A percentile compares a stretch with the other conserved stretches of the same genome.
These are phyloP conservation scores for Fermentozyma sake DNA, from an alignment of 1,139 yeast genomes.

Conservation along the genomic window DNA sequence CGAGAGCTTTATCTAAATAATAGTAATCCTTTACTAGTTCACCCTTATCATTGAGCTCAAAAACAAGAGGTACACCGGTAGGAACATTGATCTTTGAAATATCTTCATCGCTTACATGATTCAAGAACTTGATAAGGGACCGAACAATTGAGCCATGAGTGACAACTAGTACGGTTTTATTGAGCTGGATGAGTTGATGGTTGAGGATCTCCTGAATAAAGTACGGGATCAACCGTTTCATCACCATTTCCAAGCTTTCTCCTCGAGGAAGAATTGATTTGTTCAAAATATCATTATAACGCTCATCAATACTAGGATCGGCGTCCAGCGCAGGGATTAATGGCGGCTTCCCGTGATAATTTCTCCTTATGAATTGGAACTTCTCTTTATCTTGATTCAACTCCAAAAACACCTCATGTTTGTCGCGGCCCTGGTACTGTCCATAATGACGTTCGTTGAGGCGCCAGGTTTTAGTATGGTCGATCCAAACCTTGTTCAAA, in stretches of 20 bases:
- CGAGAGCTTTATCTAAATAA: slow-evolving; percentile 69
- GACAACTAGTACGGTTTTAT: slow-evolving; percentile 53
- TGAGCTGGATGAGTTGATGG: slow-evolving; percentile 27
- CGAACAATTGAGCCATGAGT: slow-evolving; percentile 79
- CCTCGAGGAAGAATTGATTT: slow-evolving; percentile 49
- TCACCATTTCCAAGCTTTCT: slow-evolving; percentile 67
- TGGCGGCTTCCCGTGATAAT: slow-evolving; percentile 69
- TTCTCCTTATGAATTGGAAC: slow-evolving; percentile 65
- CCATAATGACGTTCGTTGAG: slow-evolving; percentile 81
- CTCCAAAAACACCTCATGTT: slow-evolving; percentile 46
- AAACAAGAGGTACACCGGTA: slow-evolving; percentile 68
- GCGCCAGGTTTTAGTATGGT: slow-evolving; percentile 58
- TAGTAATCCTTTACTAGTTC: slow-evolving; percentile 42
- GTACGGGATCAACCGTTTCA: slow-evolving; percentile 56
- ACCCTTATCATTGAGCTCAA: slow-evolving; percentile 47
- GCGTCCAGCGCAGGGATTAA: slow-evolving; percentile 18
- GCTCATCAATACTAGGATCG: slow-evolving; percentile 40
- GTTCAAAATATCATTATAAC: slow-evolving; percentile 32
- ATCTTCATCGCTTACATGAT: slow-evolving; percentile 54
- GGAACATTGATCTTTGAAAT: slow-evolving; percentile 69
- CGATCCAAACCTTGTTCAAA: slow-evolving; percentile 42
- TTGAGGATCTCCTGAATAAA: slow-evolving; percentile 38
- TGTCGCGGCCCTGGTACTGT: slow-evolving; percentile 64
- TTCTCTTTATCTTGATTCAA: slow-evolving; percentile 55
- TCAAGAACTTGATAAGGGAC: slow-evolving; percentile 57